Evolutionary conservation across 768 basidiomycete species (phyloP), one percentile per base, ranked within the genome.

Genomic region (Sarcomyxa edulis): DNA sequence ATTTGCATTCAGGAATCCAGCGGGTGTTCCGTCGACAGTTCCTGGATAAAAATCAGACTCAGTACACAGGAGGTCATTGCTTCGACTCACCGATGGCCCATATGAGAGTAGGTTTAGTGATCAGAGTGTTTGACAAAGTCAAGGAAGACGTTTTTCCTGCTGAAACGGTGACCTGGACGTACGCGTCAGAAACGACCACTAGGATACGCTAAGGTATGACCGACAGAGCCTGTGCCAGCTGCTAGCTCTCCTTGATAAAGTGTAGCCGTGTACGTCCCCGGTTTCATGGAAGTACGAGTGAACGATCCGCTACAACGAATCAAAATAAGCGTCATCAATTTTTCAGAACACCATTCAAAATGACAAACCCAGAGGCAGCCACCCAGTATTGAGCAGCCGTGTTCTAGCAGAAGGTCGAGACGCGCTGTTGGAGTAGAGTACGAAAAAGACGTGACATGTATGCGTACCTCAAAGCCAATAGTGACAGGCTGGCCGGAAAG

Each of bases 1-100:
- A 47, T 73, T 68, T 3, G 69, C 70, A 43, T 74, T 72, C 23
- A 69, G 58, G 55, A 74, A 68, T 15, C 68, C 72, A 21, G 56
- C 47, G 5, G 70, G 70, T 10, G 65, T 68, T 23, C 70, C 69
- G 46, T 71, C 72, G 8, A 65, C 65, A 30, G 64, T 65, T 21
- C 68, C 65, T 67, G 31, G 7, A 25, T 5, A n/a, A 24, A 37
- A 20, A 29, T 30, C 21, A 27, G n/a, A 33, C 32, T 23, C n/a
- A 37, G 9, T 6, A 19, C 15, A 18, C 8, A 1, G n/a, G 26
- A 21, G 15, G 5, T 14, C 7, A 14, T 24, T 29, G 37, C 3
- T 7, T 21, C 25, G 19, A 22, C 44, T 40, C 44, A 62, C 69
- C 71, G 39, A 72, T 69, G 21, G 61, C 58, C 69, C 70, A 72